Base-by-base conservation (phyloP, 208 protist genomes). In the Crithidia thermophila region DNA sequence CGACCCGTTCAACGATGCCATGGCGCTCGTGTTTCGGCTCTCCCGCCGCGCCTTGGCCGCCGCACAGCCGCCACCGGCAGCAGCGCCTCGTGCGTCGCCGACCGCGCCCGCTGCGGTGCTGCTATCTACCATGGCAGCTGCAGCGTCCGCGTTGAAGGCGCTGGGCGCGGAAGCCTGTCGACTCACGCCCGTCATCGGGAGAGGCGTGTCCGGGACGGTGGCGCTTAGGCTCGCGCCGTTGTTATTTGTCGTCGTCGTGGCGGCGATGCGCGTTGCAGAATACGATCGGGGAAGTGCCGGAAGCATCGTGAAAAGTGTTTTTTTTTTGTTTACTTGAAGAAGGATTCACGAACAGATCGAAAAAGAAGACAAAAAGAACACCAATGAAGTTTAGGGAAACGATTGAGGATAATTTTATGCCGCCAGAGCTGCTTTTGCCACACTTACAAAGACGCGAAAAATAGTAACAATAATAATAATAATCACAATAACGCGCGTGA, bases 31-130 rank as follows among this genome's bases (percentile, higher is more conserved):
- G 1, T n/a, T 10, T 39, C 57, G 57, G 3, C 25, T 20, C 28
- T 64, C 58, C 1, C 58, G 58, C 16, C 33, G 51, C 6, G 58
- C 58, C 7, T 53, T 51, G 43, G n/a, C 58, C 8, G 58, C 58
- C 0, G 58, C 58, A 11, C 37, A 53, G 18, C 58, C 58, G 33
- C 18, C 46, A 21, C 57, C 57, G 8, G 42, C 57, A 1, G 30
- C 57, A 20, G 27, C 30, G 37, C 30, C 43, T 18, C 42, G 36
- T 18, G 40, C 16, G 40, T 21, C 40, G 40, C 40, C 40, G 16
- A 6, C 20, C 18, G 16, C 18, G 40, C 16, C 40, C 5, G 9
- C 18, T 6, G 5, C 16, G 40, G 46, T 52, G 8, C 5, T 14
- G 16, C n/a, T n/a, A n/a, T 8, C 27, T 8, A n/a, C 25, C 18